Base-by-base conservation (phyloP, 306 rosid genomes). In the Quercus wislizeni region DNA sequence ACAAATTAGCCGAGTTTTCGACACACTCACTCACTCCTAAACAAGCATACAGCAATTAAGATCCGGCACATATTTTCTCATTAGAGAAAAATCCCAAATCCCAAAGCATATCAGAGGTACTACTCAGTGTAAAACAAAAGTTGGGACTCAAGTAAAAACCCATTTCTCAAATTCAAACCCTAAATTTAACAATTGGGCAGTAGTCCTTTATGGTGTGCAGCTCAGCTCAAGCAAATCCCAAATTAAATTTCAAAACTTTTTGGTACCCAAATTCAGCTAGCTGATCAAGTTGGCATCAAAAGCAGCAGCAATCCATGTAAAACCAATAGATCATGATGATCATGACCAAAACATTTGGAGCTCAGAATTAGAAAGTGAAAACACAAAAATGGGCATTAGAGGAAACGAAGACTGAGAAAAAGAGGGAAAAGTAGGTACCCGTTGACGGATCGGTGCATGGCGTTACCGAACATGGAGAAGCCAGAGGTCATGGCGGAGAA, bases 401-500 rank as follows among this genome's bases (percentile, higher is more conserved):
- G 11, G 17, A 71, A 46, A 19, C 31, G 49, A 46, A 43, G 27
- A 12, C 0, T 7, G 58, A 33, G 14, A 7, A 19, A n/a, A 1
- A 19, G 38, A 18, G 62, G 51, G 11, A 30, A 58, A 78, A 68
- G 63, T 23, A 69, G 33, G 80, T 84, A 94, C 98, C 98, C 97
- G 82, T 88, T 88, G 35, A 94, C 97, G 74, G 98, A 94, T 91
- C 97, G 93, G 83, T 89, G 92, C 97, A 94, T 87, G 80, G 92
- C 98, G 86, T 62, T 92, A 86, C 92, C 67, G 83, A 94, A 84
- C 74, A 77, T 71, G 82, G 98, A 88, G 38, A 93, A 57, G 62
- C 97, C 88, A 7, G 97, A 94, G 76, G 82, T 85, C 91, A 94
- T 79, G 81, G 97, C 77, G 54, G 97, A 83, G 17, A 94, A 91